These are phyloP conservation scores for Boletus rubescentipes DNA, from an alignment of 768 basidiomycete genomes.

Conservation along the genomic window DNA sequence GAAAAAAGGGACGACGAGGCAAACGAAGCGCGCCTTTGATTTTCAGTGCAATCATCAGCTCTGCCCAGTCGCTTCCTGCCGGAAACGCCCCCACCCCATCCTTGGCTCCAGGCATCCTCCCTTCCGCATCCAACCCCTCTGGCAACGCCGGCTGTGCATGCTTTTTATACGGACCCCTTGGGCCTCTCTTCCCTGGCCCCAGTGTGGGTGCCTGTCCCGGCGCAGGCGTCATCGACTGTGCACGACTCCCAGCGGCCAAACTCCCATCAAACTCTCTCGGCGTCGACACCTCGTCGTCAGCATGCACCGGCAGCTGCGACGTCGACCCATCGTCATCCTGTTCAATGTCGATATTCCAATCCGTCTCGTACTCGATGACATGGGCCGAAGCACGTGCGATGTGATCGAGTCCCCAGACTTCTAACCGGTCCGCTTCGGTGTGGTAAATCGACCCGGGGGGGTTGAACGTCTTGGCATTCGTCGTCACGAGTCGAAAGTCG, in stretches of 20 bases:
- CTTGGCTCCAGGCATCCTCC: slow-evolving; percentile 71
- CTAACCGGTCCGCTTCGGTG: slow-evolving; percentile 70
- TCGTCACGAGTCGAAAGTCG: slow-evolving; percentile 70
- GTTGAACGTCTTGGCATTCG: slow-evolving; percentile 77
- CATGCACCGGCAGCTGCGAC: slow-evolving; percentile 26
- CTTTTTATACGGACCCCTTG: slow-evolving; percentile 57
- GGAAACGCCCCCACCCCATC: slow-evolving; percentile 77
- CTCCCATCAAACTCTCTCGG: slow-evolving; percentile 50
- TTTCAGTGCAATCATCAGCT: slow-evolving; percentile 70
- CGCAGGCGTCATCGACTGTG: slow-evolving; percentile 43
- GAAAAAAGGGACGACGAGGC: neutral
- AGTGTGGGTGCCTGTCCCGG: slow-evolving; percentile 14
- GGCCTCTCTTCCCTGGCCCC: slow-evolving; percentile 37
- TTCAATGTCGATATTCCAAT: slow-evolving; percentile 82
- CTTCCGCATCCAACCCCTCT: slow-evolving; percentile 63
- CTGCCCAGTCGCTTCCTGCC: slow-evolving; percentile 67
- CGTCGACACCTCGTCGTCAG: slow-evolving; percentile 40
- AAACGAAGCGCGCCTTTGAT: slow-evolving; percentile 54
- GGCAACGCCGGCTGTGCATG: slow-evolving; percentile 38
- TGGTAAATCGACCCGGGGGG: slow-evolving; percentile 72
- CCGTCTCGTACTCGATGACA: slow-evolving; percentile 79
- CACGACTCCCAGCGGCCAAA: slow-evolving; percentile 43
- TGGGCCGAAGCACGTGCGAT: slow-evolving; percentile 67
- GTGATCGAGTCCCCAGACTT: slow-evolving; percentile 69
- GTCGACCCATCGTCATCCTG: slow-evolving; percentile 47